These are phyloP conservation scores for Porcisia deanei DNA, from an alignment of 208 protist species.

Conservation along the genomic window DNA sequence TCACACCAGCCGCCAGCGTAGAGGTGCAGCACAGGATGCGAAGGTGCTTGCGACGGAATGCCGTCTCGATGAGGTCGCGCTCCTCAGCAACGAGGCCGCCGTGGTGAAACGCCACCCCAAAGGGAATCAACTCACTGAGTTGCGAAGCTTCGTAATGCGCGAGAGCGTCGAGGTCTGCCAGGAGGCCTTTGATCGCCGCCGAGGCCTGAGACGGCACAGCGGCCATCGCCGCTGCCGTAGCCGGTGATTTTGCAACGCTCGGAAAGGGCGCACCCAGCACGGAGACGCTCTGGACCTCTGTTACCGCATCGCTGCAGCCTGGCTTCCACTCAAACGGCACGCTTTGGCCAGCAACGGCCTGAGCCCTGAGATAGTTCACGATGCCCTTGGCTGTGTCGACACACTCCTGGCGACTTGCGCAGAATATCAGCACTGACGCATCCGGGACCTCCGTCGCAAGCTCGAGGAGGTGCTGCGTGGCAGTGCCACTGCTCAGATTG, in stretches of 20 bases:
- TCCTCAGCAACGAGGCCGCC: slow-evolving; percentile 83
- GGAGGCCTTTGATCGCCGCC: slow-evolving; percentile 27
- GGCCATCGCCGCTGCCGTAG: slow-evolving; percentile 2
- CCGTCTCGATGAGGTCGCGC: slow-evolving; percentile 78
- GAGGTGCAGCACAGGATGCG: slow-evolving; percentile 92
- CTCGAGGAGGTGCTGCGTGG: slow-evolving; percentile 47
- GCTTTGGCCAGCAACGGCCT: slow-evolving; percentile 23
- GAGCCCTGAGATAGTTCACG: slow-evolving; percentile 34
- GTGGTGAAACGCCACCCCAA: slow-evolving; percentile 91
- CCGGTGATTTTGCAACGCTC: neutral
- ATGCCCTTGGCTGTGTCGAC: slow-evolving; percentile 72
- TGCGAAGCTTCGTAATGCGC: slow-evolving; percentile 37
- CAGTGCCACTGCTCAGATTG: slow-evolving; percentile 37
- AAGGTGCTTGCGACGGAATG: slow-evolving; percentile 70
- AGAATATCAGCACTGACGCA: slow-evolving; percentile 84
- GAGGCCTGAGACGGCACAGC: slow-evolving; percentile 29
- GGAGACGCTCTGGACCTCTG: neutral
- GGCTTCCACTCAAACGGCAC: neutral
- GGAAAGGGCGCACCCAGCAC: slow-evolving; percentile 11
- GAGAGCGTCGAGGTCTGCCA: slow-evolving; percentile 46
- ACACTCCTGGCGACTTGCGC: slow-evolving; percentile 75
- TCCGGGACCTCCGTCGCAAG: slow-evolving; percentile 70
- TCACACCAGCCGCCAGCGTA: slow-evolving; percentile 93
- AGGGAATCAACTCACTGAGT: slow-evolving; percentile 57
- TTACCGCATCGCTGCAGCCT: neutral